Evolutionary conservation across 345 rosid species (phyloP), one percentile per base, ranked within the genome.

Genomic region (Odontarrhena argentea): DNA sequence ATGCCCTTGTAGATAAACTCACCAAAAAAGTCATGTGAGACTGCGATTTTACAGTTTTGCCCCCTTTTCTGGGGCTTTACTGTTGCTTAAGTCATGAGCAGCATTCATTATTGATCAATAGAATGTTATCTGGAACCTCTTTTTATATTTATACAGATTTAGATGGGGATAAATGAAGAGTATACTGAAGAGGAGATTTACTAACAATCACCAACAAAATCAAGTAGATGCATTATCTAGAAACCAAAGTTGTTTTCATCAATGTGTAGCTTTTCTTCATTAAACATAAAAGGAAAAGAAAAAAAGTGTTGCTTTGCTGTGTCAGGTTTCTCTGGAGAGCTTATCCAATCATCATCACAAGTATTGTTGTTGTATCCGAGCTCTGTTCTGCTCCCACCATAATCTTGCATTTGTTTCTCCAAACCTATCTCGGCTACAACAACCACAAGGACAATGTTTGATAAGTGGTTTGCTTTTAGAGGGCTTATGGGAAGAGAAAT

Each of bases 321-420:
- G 48, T 70, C 67, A 34, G 32, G 32, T 36, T 35, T 38, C 63
- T 63, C 66, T 66, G 68, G 24, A 48, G 56, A 63, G 55, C 18
- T 38, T 54, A 8, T 37, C 55, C 36, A 32, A 54, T 61, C 46
- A 63, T 22, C 68, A 62, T 89, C 82, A 90, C 78, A 93, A 79
- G 83, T 90, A 93, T 44, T 90, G 97, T 74, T 90, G 84, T 53
- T 88, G 94, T 78, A 93, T 90, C 83, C 98, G 85, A 8, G 82
- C 89, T 71, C 94, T 85, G 76, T 94, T 94, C 76, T 88, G 84
- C 41, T 91, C 97, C 99, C 99, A 94, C 99, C 99, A 94, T 65
- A 84, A 34, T 79, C 92, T 87, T 8, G 99, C 97, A 47, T 86
- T 84, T 78, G 76, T 84, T 66, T 94, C 99, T 24, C 91, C 96